Evolutionary conservation across 163 green algal species (phyloP), one percentile per base, ranked within the genome.

Genomic region (Volvox carteri): DNA sequence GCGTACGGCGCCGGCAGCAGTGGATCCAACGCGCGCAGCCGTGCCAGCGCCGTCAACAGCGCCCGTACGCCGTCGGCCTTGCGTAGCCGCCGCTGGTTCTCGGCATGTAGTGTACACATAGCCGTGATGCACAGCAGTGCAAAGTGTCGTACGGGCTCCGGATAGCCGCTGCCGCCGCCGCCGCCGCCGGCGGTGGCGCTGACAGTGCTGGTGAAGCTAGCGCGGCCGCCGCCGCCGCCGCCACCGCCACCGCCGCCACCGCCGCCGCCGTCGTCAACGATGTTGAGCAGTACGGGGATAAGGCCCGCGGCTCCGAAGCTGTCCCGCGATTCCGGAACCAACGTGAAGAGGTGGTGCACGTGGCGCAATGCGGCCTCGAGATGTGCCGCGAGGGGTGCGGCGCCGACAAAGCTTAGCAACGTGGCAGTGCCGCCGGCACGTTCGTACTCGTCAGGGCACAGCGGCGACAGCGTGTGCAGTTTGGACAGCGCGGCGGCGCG

Each of bases 81-180:
- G 33, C 81, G 70, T 35, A 91, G 81, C 78, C 91, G 90, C 68
- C 90, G 87, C 91, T 91, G 85, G 86, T 92, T 94, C 75, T 89
- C 70, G 54, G 48, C 74, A 28, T 85, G 78, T 3, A 78, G n/a
- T 0, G 39, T 58, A 52, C 90, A 94, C 84, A 92, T 58, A 42
- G 75, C 46, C 0, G 77, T 67, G 7, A 93, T 56, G 44, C 90
- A 90, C 48, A 91, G 84, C 46, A 92, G 77, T n/a, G 68, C 60
- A 39, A 79, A 87, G 79, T 90, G 90, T 4, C 86, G 90, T n/a
- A 86, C 67, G 0, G 65, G 44, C 86, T 90, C 85, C 18, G 86
- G 39, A 48, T 88, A 67, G 35, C 48, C 75, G 41, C 35, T 12
- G 68, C 8, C 8, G 28, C 46, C 25, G 14, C 46, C 74, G 5